Evolutionary conservation across 2,329 filamentous ascomycete genomes (phyloP), one percentile per base, ranked within the genome.

Genomic region (Paecilomyces sp.): DNA sequence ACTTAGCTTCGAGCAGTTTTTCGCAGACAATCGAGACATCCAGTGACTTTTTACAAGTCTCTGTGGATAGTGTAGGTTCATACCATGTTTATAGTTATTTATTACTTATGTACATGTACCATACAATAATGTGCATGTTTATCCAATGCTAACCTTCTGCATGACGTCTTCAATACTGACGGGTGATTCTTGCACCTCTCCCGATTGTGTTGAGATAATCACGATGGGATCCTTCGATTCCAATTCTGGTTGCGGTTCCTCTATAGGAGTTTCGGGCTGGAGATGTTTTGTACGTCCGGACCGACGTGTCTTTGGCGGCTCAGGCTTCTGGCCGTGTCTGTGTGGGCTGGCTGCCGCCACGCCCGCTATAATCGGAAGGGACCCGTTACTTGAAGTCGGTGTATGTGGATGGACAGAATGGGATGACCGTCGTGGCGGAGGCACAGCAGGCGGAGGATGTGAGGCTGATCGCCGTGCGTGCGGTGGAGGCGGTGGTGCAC

Each of bases 281-380:
- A 61, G 47, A 47, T 47, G 41, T 47, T 9, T 47, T 22, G 41
- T 9, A 18, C 41, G 41, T 47, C 41, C 41, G n/a, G 41, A 77
- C 22, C 77, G 75, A 30, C 77, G 74, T 5, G 77, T 71, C 60
- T 72, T 76, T 9, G 77, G 77, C 1, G 74, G 74, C 51, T 73
- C 70, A 0, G 74, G 74, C 56, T 72, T 74, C 30, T 70, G 73
- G 1, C 68, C 70, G 58, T 66, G 71, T 56, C 55, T 52, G 25
- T 51, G 25, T 34, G 53, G 24, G 24, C 47, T n/a, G 15, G n/a
- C n/a, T 47, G 15, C 41, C 41, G 15, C n/a, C 41, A 47, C 15
- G 25, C 59, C 11, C 3, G 36, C 30, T 50, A 54, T 24, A 69
- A 54, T 47, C 11, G 59, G 51, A 30, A 28, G 41, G 9, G 58